Conservation (phyloP, 2,329 filamentous ascomycete species). For the Biscogniauxia sp. region DNA sequence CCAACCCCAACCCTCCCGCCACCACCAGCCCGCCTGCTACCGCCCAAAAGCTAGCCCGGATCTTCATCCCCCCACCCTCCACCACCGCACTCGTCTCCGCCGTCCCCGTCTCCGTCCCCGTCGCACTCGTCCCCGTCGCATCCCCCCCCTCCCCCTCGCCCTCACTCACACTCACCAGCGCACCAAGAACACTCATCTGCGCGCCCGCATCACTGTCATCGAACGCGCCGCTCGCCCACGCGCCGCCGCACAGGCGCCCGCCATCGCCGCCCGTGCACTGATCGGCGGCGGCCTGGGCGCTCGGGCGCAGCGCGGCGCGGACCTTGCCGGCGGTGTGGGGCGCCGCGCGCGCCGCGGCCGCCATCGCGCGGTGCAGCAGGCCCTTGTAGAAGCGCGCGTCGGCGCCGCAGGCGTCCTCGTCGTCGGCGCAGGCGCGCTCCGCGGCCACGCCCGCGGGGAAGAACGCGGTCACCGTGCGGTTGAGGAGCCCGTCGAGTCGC, state of each 20-base stretch:
- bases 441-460: conserved; percentile 46
- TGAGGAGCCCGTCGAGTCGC: conserved; percentile 46
- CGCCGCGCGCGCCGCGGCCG: conserved; percentile 35
- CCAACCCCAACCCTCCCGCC: no score
- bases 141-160: no score
- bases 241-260: conserved; percentile 24
- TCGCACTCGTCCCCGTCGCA: no score
- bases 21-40: no score
- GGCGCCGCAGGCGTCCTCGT: conserved; percentile 49
- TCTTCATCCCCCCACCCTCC: no score
- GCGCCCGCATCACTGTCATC: conserved; percentile 51
- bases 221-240: conserved; percentile 20
- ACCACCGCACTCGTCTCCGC: no score
- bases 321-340: conserved; percentile 36
- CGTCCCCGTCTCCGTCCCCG: no score
- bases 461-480: conserved; percentile 45
- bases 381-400: conserved; percentile 58
- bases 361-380: conserved; percentile 50
- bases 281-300: conserved; percentile 38
- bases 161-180: conserved; percentile 32
- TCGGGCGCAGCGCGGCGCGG: conserved; percentile 34
- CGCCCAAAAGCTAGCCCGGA: no score
- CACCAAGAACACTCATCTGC: conserved; percentile 50
- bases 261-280: conserved; percentile 35
- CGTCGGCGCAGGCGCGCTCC: conserved; percentile 54